Conservation (phyloP, 192 early-diverging fungal species). For the Coemansia umbellata region DNA sequence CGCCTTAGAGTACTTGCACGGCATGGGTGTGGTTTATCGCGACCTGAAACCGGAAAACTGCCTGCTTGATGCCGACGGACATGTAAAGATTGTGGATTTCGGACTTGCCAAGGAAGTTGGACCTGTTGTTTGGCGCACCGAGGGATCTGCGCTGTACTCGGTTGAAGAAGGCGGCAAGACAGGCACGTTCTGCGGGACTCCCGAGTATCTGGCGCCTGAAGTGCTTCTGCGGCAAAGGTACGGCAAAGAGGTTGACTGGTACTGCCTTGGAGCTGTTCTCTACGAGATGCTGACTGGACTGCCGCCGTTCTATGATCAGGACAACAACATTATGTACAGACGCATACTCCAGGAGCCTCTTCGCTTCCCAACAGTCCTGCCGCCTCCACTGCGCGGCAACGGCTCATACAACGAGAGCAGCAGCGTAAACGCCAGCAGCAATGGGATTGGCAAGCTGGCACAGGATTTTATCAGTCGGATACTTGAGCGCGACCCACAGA, state of each 20-base stretch:
- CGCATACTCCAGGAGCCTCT: slow-evolving; percentile 44
- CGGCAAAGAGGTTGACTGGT: slow-evolving; percentile 71
- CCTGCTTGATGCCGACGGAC: slow-evolving; percentile 69
- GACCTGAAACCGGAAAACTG: slow-evolving; percentile 84
- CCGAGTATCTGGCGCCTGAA: slow-evolving; percentile 72
- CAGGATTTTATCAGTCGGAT: slow-evolving; percentile 54
- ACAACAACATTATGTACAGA: slow-evolving; percentile 48
- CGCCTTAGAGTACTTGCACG: slow-evolving; percentile 73
- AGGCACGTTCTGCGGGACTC: slow-evolving; percentile 73
- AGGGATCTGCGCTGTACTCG: slow-evolving; percentile 51
- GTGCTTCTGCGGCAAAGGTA: slow-evolving; percentile 63
- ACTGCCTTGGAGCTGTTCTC: slow-evolving; percentile 70
- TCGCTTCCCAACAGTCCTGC: slow-evolving; percentile 37
- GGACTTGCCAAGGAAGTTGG: slow-evolving; percentile 81
- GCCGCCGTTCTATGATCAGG: slow-evolving; percentile 59
- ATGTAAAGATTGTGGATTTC: slow-evolving; percentile 95
- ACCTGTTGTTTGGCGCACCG: slow-evolving; percentile 72
- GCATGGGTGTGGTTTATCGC: slow-evolving; percentile 88
- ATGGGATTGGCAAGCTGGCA: slow-evolving; percentile 20
- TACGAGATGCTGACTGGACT: slow-evolving; percentile 64
- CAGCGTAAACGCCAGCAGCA: slow-evolving; percentile 1
- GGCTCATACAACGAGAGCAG: slow-evolving; percentile 26
- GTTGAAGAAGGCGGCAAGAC: slow-evolving; percentile 61
- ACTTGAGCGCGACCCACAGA: slow-evolving; percentile 59
- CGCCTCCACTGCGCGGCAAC: slow-evolving; percentile 24